Evolutionary conservation across 139 green algal genomes (phyloP).

Genomic region (Coccomyxa sp.): DNA sequence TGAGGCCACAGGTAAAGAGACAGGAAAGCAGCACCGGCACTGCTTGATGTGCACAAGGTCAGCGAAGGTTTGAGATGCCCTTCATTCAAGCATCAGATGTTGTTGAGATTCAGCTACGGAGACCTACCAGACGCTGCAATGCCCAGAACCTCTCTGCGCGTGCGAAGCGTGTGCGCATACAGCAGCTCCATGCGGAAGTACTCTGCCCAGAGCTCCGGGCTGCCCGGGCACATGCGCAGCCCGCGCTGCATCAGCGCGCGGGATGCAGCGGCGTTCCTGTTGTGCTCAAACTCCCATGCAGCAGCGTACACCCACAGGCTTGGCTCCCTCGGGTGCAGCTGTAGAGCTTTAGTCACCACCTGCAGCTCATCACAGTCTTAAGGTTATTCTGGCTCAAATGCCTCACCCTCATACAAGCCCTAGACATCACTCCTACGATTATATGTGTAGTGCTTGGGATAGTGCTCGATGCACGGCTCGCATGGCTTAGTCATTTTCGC

Average conservation of each 20-base stretch:
- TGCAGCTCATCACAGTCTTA: too few relatives aligned
- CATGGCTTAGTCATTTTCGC: too few relatives aligned
- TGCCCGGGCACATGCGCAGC: slow-evolving; percentile 68
- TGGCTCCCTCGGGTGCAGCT: slow-evolving; percentile 74
- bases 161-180: slow-evolving; percentile 71
- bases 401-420: too few relatives aligned
- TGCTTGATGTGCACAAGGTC: too few relatives aligned
- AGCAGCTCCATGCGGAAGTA: slow-evolving; percentile 84
- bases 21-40: not conserved
- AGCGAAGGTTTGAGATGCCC: not conserved
- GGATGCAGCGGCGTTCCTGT: slow-evolving; percentile 71
- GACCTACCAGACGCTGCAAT: slow-evolving; percentile 16
- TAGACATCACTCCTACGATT: too few relatives aligned
- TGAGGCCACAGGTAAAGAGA: not conserved
- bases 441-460: too few relatives aligned
- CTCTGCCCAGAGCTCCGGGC: slow-evolving; percentile 76
- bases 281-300: slow-evolving; percentile 82
- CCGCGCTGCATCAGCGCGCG: slow-evolving; percentile 91
- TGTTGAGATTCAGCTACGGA: not conserved
- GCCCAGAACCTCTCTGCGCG: slow-evolving; percentile 70
- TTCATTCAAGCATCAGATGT: not conserved
- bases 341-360: slow-evolving; percentile 74
- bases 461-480: too few relatives aligned
- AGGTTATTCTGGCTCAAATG: too few relatives aligned
- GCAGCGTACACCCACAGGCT: slow-evolving; percentile 88